Evolutionary conservation across 2,329 filamentous ascomycete genomes (phyloP), one percentile per base, ranked within the genome.

Genomic region (Aspergillus quadrilineatus): DNA sequence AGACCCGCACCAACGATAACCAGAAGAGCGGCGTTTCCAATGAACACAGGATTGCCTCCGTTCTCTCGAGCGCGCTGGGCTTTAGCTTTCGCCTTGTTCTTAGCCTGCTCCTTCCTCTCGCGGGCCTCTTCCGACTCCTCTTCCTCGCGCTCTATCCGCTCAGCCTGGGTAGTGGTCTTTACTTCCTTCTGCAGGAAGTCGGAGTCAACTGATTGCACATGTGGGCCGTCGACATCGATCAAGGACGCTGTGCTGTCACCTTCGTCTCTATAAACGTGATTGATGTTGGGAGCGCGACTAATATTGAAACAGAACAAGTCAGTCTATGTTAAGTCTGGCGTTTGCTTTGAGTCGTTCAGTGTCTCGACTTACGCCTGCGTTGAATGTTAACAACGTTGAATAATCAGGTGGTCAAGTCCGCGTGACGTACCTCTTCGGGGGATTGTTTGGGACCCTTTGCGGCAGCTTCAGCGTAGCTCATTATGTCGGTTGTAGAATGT

Each of bases 401-500:
- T 17, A 58, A 37, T 41, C n/a, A 12, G 17, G 10, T 45, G 29
- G 28, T 37, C 26, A 32, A 30, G 32, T 39, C 14, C 36, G n/a
- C 69, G 12, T 14, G 12, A 14, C 73, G 68, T 68, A 80, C 78
- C 58, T 80, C 77, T 70, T 78, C 72, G 7, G 77, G 71, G 47
- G 74, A 69, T 65, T 80, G 78, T 64, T 77, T 76, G 6, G 77
- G 70, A 43, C 77, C 77, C 61, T 74, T 76, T 45, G 77, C 74
- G 53, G 77, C 77, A 66, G 74, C 75, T 64, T 77, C 72, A 61
- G 78, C 78, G 68, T 80, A 80, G 59, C 76, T 79, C 78, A 80
- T 80, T 70, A 58, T 48, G n/a, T 42, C 39, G 39, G 17, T 22
- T 6, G n/a, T 42, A 37, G 34, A 37, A 14, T 5, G 10, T 34